Conservation (phyloP, 257 asterid species). For the Nicotiana noctiflora region DNA sequence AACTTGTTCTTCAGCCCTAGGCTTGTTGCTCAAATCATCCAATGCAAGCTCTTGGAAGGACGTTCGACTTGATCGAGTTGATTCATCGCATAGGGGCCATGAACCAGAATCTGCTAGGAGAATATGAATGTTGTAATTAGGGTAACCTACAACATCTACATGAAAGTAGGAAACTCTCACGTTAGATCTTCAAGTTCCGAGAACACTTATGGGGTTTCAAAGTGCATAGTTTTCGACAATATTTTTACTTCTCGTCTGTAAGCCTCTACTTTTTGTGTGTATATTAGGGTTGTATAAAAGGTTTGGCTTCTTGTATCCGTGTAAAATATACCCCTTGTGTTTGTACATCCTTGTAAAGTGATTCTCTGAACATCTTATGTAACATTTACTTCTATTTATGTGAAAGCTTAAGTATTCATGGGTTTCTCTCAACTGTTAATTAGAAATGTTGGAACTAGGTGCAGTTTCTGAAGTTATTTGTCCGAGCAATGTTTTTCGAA, state of each 20-base stretch:
- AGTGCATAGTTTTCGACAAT: neutral
- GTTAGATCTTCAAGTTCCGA: neutral
- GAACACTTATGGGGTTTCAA: neutral
- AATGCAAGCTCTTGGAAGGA: constrained; percentile 69
- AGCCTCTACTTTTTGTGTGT: neutral
- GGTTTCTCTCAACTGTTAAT: neutral
- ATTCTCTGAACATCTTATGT: neutral
- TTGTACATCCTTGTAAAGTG: neutral
- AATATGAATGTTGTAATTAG: neutral
- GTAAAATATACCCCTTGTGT: neutral
- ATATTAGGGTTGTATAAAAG: neutral
- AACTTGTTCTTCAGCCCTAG: constrained; percentile 72
- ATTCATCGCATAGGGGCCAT: constrained; percentile 29
- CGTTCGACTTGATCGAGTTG: constrained; percentile 48
- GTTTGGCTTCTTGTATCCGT: neutral
- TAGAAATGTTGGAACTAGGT: too few species aligned
- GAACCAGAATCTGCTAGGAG: constrained; percentile 29
- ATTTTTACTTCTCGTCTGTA: neutral
- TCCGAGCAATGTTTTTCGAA: too few species aligned
- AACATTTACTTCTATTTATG: neutral
- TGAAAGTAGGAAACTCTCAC: neutral
- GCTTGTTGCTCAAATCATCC: constrained; percentile 67
- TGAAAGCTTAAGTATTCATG: neutral
- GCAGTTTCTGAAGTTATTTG: too few species aligned
- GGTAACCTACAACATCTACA: neutral